Evolutionary conservation across 148 eudicot genomes (phyloP).

Genomic region (Silene uniflora): DNA sequence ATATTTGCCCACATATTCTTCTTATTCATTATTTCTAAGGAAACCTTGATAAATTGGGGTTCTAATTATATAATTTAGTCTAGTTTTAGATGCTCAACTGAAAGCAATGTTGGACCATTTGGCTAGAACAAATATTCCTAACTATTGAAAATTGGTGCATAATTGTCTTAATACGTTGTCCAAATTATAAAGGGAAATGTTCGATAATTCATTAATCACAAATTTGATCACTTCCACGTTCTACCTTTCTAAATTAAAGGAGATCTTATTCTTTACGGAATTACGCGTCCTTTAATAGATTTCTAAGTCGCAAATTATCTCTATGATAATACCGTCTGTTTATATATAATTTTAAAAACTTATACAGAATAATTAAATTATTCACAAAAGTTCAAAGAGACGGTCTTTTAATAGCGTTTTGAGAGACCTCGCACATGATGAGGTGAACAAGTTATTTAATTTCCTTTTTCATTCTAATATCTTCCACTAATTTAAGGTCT

Average conservation of each 20-base stretch:
- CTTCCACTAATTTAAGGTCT: no score
- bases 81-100: background rate
- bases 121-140: background rate
- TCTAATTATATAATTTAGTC: background rate
- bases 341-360: no score
- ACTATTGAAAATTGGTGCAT: background rate
- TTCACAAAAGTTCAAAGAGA: no score
- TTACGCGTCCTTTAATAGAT: background rate
- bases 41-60: slow-evolving; percentile 1
- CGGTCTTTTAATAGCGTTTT: no score
- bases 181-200: background rate
- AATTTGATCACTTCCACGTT: slow-evolving; percentile 4
- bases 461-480: no score
- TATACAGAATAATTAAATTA: no score
- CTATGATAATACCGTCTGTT: no score
- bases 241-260: background rate
- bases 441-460: no score
- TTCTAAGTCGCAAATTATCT: background rate
- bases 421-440: no score
- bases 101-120: slow-evolving; percentile 17
- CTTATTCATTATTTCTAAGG: slow-evolving; percentile 15
- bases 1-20: slow-evolving; percentile 10
- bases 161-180: background rate
- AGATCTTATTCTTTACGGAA: slow-evolving; percentile 7
- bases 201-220: background rate